Evolutionary conservation across 2,329 filamentous ascomycete species (phyloP).

Genomic region (Metarhizium rileyi): DNA sequence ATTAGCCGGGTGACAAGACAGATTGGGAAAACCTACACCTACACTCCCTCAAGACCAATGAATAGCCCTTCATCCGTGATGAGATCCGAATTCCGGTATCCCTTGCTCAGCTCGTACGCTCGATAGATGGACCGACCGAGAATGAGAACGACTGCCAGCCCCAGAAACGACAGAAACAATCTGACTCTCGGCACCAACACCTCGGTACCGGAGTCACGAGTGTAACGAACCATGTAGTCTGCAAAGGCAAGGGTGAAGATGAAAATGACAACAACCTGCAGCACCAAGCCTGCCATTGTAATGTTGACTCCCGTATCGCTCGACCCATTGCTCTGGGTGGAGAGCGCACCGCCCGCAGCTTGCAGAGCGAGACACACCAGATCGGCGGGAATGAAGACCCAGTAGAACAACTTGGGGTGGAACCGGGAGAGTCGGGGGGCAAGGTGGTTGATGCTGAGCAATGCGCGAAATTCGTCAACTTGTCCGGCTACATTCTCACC

Average conservation of each 20-base stretch:
- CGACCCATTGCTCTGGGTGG: slow-evolving; percentile 32
- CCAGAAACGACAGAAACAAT: slow-evolving; percentile 42
- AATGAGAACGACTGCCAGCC: slow-evolving; percentile 46
- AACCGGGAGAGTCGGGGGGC: slow-evolving; percentile 30
- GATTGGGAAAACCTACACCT: not conserved
- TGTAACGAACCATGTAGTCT: slow-evolving; percentile 37
- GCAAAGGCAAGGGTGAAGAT: slow-evolving; percentile 38
- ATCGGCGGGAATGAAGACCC: slow-evolving; percentile 42
- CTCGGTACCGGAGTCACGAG: slow-evolving; percentile 12
- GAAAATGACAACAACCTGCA: slow-evolving; percentile 46
- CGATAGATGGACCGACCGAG: slow-evolving; percentile 53
- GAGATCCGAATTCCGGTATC: slow-evolving; percentile 43
- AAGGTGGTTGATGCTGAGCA: slow-evolving; percentile 28
- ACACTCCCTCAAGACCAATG: slow-evolving; percentile 44
- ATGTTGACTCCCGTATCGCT: slow-evolving; percentile 31
- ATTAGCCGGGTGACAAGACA: not conserved
- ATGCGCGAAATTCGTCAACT: not conserved
- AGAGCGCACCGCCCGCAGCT: slow-evolving; percentile 44
- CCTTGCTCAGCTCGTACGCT: slow-evolving; percentile 54
- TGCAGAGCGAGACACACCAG: slow-evolving; percentile 45
- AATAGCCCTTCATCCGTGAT: slow-evolving; percentile 42
- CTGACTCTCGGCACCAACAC: slow-evolving; percentile 16
- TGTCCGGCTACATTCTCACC: too few species aligned
- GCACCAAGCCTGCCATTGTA: slow-evolving; percentile 41
- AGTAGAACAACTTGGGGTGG: slow-evolving; percentile 30